Evolutionary conservation across 495 filamentous ascomycete species (phyloP).

Genomic region (Penicillium alfredii): DNA sequence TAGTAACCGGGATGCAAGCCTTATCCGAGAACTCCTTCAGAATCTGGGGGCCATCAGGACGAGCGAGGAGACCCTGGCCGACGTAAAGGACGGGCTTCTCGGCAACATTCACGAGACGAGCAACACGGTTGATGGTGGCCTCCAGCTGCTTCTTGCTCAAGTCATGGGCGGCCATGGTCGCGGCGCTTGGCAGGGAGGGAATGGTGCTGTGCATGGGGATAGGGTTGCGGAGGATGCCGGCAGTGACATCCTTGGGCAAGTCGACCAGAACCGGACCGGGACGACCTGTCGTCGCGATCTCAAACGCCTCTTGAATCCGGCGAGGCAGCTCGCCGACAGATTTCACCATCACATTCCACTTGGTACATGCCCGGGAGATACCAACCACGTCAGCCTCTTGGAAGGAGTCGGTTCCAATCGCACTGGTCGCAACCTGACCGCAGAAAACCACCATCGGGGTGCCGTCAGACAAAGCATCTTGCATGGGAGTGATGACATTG

Average conservation of each 20-base stretch:
- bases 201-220: slow-evolving; percentile 53
- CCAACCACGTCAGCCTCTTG: slow-evolving; percentile 60
- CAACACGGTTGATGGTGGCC: slow-evolving; percentile 44
- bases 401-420: slow-evolving; percentile 58
- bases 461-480: slow-evolving; percentile 57
- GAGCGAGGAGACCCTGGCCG: slow-evolving; percentile 51
- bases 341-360: slow-evolving; percentile 63
- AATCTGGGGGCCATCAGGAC: slow-evolving; percentile 46
- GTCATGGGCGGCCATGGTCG: slow-evolving; percentile 49
- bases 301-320: slow-evolving; percentile 57
- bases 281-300: slow-evolving; percentile 54
- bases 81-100: slow-evolving; percentile 59
- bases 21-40: slow-evolving; percentile 54
- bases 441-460: slow-evolving; percentile 60
- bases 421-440: slow-evolving; percentile 52
- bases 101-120: slow-evolving; percentile 49
- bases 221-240: slow-evolving; percentile 44
- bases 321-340: slow-evolving; percentile 53
- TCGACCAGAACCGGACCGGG: slow-evolving; percentile 61
- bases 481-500: slow-evolving; percentile 58
- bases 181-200: slow-evolving; percentile 52
- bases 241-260: slow-evolving; percentile 56
- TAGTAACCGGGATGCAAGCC: slow-evolving; percentile 55
- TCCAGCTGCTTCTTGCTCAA: slow-evolving; percentile 42
- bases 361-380: slow-evolving; percentile 56